These are phyloP conservation scores for Epichloe sibirici DNA, from an alignment of 2,329 filamentous ascomycete genomes.

Conservation along the genomic window DNA sequence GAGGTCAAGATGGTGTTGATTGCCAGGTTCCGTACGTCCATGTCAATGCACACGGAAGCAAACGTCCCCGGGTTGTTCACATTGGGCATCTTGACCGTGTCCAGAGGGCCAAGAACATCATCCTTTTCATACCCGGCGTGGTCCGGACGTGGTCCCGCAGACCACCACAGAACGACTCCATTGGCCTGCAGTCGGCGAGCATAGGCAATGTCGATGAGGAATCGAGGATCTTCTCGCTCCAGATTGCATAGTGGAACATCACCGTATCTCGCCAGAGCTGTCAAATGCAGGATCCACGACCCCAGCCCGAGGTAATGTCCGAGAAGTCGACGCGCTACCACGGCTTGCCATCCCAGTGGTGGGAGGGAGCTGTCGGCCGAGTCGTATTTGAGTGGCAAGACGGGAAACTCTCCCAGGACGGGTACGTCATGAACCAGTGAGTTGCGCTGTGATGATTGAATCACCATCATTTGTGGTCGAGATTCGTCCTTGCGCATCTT, in stretches of 20 bases:
- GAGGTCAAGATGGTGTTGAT: conserved; percentile 98
- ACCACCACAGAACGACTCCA: conserved; percentile 97
- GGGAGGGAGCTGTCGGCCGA: conserved; percentile 76
- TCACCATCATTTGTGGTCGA: conserved; percentile 68
- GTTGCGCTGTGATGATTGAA: conserved; percentile 79
- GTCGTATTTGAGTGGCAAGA: conserved; percentile 71
- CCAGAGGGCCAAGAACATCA: conserved; percentile 69
- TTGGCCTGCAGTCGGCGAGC: conserved; percentile 81
- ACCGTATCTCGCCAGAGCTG: conserved; percentile 79
- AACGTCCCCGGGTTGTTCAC: conserved; percentile 92
- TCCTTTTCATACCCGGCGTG: conserved; percentile 94
- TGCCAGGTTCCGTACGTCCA: conserved; percentile 85
- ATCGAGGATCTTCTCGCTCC: conserved; percentile 85
- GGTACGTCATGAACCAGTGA: conserved; percentile 78
- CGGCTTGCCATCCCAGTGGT: conserved; percentile 85
- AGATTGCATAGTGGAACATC: conserved; percentile 93
- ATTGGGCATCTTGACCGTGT: conserved; percentile 81
- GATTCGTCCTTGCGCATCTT: conserved; percentile 79
- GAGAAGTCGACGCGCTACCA: conserved; percentile 75
- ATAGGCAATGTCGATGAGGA: conserved; percentile 92
- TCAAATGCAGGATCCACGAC: conserved; percentile 80
- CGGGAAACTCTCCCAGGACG: conserved; percentile 70
- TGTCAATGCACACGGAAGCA: conserved; percentile 88
- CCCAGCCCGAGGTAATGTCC: conserved; percentile 88
- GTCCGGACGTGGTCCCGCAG: conserved; percentile 70